A percentile compares a stretch with the other conserved stretches of the same genome.
Evolutionary conservation across 2,329 filamentous ascomycete genomes (phyloP).

Genomic region (Curvularia sp.): DNA sequence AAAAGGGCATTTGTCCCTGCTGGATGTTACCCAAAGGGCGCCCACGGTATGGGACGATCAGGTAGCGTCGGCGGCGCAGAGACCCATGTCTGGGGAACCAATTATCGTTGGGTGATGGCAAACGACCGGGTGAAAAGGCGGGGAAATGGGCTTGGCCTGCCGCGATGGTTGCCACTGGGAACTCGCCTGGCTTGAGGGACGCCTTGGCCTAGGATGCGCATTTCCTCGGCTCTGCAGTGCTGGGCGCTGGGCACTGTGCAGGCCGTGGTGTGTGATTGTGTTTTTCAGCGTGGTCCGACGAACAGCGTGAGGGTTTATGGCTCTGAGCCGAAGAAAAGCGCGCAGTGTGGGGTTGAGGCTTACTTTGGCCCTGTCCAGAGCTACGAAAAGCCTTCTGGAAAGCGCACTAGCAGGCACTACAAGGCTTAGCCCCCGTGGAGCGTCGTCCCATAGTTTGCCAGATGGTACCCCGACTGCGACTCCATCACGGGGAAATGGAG

Average conservation of each 20-base stretch:
- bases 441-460: slow-evolving; percentile 23
- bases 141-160: slow-evolving; percentile 17
- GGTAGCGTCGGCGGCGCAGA: slow-evolving; percentile 11
- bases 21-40: slow-evolving; percentile 6
- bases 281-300: slow-evolving; percentile 12
- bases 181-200: slow-evolving; percentile 6
- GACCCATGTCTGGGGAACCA: slow-evolving; percentile 31
- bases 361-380: slow-evolving; percentile 13
- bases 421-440: slow-evolving; percentile 9
- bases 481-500: slow-evolving; percentile 5
- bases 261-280: slow-evolving; percentile 6
- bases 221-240: slow-evolving; percentile 20
- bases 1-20: background rate
- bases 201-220: slow-evolving; percentile 10
- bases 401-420: slow-evolving; percentile 14
- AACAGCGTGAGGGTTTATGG: slow-evolving; percentile 2
- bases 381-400: slow-evolving; percentile 22
- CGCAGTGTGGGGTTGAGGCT: slow-evolving; percentile 23
- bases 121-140: slow-evolving; percentile 16
- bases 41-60: slow-evolving; percentile 11
- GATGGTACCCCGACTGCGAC: slow-evolving; percentile 6
- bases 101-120: slow-evolving; percentile 33
- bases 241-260: slow-evolving; percentile 19
- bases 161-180: slow-evolving; percentile 11
- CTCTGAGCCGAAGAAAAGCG: slow-evolving; percentile 31